Evolutionary conservation across 2,329 filamentous ascomycete species (phyloP).

Genomic region (Grosmannia penicillata): DNA sequence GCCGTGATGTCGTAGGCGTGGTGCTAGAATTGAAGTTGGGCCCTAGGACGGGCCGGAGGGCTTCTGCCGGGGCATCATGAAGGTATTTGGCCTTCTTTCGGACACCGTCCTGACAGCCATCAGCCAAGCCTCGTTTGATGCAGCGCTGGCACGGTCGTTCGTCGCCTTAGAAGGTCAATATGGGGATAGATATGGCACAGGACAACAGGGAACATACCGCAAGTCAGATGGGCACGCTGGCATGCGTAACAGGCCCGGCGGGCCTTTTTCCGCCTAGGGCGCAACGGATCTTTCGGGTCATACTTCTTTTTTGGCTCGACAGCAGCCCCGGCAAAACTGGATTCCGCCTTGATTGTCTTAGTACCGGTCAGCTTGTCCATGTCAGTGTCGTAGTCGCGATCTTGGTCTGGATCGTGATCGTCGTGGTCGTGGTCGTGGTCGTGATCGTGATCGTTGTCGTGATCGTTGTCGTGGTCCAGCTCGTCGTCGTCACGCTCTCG

Average conservation of each 20-base stretch:
- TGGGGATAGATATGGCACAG: background rate
- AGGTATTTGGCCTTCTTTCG: constrained; percentile 99
- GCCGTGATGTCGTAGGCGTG: constrained; percentile 29
- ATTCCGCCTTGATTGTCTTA: constrained; percentile 12
- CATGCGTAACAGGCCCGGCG: constrained; percentile 91
- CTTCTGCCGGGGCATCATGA: constrained; percentile 84
- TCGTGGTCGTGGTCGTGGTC: constrained; percentile 40
- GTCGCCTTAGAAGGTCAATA: constrained; percentile 48
- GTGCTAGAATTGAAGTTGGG: constrained; percentile 42
- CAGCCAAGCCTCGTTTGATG: constrained; percentile 82
- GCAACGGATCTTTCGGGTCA: constrained; percentile 76
- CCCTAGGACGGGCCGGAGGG: constrained; percentile 71
- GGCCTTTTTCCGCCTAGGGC: constrained; percentile 89
- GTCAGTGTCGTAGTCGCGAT: constrained; percentile 34
- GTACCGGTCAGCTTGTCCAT: constrained; percentile 36
- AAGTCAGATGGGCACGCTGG: constrained; percentile 92
- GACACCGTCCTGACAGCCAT: constrained; percentile 88
- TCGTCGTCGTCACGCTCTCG: constrained; percentile 19
- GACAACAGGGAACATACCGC: constrained; percentile 51
- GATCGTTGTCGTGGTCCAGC: constrained; percentile 15
- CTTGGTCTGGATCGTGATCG: constrained; percentile 42
- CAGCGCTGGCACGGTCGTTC: constrained; percentile 89
- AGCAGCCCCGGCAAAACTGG: constrained; percentile 6
- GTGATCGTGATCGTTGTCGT: constrained; percentile 28
- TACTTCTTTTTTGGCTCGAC: constrained; percentile 51